phyloP scores from a whole-genome alignment of 1,284 basidiomycete species.

The Schizophyllum commune region DNA sequence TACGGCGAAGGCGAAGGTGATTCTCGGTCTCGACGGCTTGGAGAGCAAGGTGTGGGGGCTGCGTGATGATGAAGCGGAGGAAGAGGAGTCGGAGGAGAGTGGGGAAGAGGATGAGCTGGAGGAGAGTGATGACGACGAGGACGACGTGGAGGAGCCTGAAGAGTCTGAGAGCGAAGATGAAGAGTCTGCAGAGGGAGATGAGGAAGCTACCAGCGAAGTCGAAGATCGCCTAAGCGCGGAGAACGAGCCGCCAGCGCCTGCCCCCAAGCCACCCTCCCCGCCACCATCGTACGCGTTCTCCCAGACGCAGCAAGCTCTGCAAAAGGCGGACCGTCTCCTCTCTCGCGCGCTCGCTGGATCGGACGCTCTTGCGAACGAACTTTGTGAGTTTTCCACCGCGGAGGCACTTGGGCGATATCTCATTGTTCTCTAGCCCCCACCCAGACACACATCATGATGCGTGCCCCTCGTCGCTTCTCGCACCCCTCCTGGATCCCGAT shows the following conservation, averaged over 20 bases:
- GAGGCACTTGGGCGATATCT: too few relatives aligned
- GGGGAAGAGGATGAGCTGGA: slow-evolving; percentile 18
- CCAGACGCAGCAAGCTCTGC: neutral
- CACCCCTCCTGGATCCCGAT: slow-evolving; percentile 70
- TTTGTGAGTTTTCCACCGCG: too few relatives aligned
- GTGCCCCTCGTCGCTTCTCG: slow-evolving; percentile 59
- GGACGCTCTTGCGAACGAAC: slow-evolving; percentile 51
- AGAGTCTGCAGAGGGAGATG: slow-evolving; percentile 39
- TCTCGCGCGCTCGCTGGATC: slow-evolving; percentile 29
- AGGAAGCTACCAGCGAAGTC: slow-evolving; percentile 40
- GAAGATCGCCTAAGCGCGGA: neutral
- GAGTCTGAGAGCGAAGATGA: slow-evolving; percentile 14
- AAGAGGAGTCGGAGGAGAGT: slow-evolving; percentile 20
- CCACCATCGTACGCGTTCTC: neutral
- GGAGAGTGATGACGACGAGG: slow-evolving; percentile 12
- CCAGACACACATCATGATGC: slow-evolving; percentile 61
- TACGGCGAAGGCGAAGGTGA: slow-evolving; percentile 47
- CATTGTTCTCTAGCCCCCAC: slow-evolving; percentile 44
- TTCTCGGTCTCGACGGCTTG: slow-evolving; percentile 57
- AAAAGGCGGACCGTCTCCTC: slow-evolving; percentile 7
- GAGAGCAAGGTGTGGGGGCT: slow-evolving; percentile 50
- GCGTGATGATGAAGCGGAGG: slow-evolving; percentile 25
- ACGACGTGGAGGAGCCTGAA: slow-evolving; percentile 6
- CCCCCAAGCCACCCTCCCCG: too few relatives aligned
- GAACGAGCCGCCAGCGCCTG: neutral